These are phyloP conservation scores for Chaetomiaceae sp. DNA, from an alignment of 2,329 filamentous ascomycete species.

Conservation along the genomic window DNA sequence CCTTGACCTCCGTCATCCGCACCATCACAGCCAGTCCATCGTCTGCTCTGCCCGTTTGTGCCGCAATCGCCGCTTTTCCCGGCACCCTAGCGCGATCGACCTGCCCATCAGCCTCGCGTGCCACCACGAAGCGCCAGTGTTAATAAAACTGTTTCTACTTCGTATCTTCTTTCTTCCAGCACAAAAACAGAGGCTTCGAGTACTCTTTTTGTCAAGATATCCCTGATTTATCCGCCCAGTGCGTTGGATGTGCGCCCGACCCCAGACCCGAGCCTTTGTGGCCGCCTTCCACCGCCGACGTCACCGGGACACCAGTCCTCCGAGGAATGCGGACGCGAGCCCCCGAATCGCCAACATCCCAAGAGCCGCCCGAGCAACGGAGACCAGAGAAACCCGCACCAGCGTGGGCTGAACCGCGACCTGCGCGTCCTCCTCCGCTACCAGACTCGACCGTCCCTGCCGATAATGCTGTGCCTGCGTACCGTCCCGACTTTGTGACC, in stretches of 20 bases:
- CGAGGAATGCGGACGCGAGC: constrained; percentile 15
- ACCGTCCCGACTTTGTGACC: constrained; percentile 1
- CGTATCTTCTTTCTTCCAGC: neutral
- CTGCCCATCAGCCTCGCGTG: too few relatives aligned
- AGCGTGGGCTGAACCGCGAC: neutral
- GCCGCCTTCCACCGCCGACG: constrained; percentile 21
- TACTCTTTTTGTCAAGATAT: neutral
- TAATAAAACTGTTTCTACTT: too few relatives aligned
- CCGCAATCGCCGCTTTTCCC: too few relatives aligned
- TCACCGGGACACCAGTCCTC: constrained; percentile 15
- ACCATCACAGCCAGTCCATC: too few relatives aligned
- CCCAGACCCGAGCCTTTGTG: constrained; percentile 13
- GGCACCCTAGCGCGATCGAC: too few relatives aligned
- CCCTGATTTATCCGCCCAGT: neutral
- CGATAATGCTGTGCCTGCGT: constrained; percentile 20
- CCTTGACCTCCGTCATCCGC: too few relatives aligned
- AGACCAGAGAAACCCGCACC: neutral
- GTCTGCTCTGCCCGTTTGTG: too few relatives aligned
- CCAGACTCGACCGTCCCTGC: neutral
- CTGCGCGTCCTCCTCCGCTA: neutral
- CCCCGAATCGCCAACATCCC: constrained; percentile 1
- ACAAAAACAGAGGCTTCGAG: neutral
- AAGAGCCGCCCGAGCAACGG: neutral
- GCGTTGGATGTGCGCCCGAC: constrained; percentile 17
- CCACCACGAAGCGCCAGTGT: too few relatives aligned